Evolutionary conservation across 345 rosid genomes (phyloP), one percentile per base, ranked within the genome.

Genomic region (Syzygium aromaticum): DNA sequence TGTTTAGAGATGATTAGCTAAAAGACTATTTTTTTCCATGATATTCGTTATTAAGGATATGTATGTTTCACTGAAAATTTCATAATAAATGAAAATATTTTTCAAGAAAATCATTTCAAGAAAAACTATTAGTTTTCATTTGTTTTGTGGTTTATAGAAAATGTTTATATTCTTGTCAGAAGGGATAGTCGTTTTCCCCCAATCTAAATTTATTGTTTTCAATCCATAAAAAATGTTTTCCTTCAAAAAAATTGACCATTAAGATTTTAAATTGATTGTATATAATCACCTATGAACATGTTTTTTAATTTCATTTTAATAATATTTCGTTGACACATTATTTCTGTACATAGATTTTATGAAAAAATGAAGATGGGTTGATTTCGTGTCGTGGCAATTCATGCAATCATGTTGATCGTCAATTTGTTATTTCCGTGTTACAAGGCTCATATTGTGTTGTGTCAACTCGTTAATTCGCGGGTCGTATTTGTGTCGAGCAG

Each of bases 381-480:
- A 59, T 59, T 27, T 57, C 1, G 28, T 59, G 64, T 25, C 46
- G 6, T 11, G 27, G 46, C 46, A 43, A 43, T 43, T 63, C 33
- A 63, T 28, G 21, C 21, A 63, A 28, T 13, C 17, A 7, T 28
- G 40, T 25, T 59, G 12, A 59, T 12, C 0, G 0, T 28, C 7
- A 63, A 14, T 17, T 3, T 63, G 17, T 63, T 63, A 28, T n/a
- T 63, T 63, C 14, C 38, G 0, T 7, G 0, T 28, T 63, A n/a
- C 0, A 3, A 1, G 4, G 9, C n/a, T 61, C 38, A 11, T n/a
- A 28, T n/a, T 21, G 19, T 17, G 23, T 17, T 7, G 0, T 17
- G 56, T 33, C 46, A 33, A 16, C 78, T 67, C 22, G 19, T 1
- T 67, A 30, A 33, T 30, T 17, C 8, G 43, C 1, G 3, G 43